A percentile compares a stretch with the other conserved stretches of the same genome.
Evolutionary conservation across 495 filamentous ascomycete species (phyloP).

Genomic region (Coniosporium apollinis): DNA sequence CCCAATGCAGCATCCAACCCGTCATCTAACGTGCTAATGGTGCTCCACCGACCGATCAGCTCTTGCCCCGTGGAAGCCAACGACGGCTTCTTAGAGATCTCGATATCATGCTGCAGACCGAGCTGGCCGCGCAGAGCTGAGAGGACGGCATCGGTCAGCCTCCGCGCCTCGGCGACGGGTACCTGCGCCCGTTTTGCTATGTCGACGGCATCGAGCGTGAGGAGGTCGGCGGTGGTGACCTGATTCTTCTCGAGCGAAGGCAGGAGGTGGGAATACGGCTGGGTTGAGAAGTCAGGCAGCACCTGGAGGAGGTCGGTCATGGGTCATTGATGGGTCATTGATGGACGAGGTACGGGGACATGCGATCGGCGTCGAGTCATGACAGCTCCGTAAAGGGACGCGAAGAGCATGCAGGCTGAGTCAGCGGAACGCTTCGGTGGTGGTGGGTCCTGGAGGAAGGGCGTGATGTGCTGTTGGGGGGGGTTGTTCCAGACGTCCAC

Average conservation of each 20-base stretch:
- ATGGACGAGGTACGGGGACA: too few species aligned
- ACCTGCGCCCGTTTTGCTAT: conserved; percentile 75
- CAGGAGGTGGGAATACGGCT: conserved; percentile 53
- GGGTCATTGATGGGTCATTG: too few species aligned
- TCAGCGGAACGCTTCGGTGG: too few species aligned
- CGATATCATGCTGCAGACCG: conserved; percentile 25
- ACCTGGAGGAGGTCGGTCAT: conserved; percentile 83
- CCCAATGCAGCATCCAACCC: conserved; percentile 55
- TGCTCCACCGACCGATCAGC: conserved; percentile 30
- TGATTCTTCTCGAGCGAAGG: conserved; percentile 58
- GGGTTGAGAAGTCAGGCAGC: conserved; percentile 62
- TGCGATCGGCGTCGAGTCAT: too few species aligned
- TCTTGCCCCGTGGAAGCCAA: not conserved
- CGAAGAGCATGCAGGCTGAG: too few species aligned
- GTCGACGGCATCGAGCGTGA: conserved; percentile 68
- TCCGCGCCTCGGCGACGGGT: conserved; percentile 60
- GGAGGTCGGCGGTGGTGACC: conserved; percentile 67
- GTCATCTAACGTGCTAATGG: conserved; percentile 67
- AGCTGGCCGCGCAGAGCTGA: conserved; percentile 48
- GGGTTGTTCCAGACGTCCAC: too few species aligned
- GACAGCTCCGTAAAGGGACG: too few species aligned
- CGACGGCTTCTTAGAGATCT: conserved; percentile 4
- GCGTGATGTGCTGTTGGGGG: too few species aligned
- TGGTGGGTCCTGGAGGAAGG: too few species aligned
- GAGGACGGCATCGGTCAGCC: conserved; percentile 46